phyloP scores from a whole-genome alignment of 208 protist genomes.

The Trypanosomatidae sp. region DNA sequence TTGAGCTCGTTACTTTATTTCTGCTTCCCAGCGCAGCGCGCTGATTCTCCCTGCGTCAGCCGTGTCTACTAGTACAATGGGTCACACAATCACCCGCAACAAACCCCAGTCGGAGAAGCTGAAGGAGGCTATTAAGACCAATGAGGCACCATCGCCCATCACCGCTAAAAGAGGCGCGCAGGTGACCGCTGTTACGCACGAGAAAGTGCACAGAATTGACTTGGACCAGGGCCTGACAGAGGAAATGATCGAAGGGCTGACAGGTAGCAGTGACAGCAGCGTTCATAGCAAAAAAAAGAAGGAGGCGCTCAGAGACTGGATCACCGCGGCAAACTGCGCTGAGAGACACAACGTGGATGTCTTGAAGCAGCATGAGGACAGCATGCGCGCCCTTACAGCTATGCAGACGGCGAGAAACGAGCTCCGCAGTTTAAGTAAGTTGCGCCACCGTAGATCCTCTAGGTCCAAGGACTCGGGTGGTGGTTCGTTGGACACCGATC shows the following conservation, averaged over 20 bases:
- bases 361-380: conserved; percentile 23
- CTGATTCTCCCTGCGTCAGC: not conserved
- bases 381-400: conserved; percentile 25
- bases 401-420: conserved; percentile 1
- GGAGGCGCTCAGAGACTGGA: conserved; percentile 20
- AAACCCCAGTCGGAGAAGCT: not conserved
- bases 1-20: not conserved
- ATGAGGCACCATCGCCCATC: not conserved
- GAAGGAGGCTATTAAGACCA: too few relatives aligned
- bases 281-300: conserved; percentile 1
- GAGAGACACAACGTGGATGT: conserved; percentile 13
- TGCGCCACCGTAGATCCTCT: not conserved
- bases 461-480: not conserved
- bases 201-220: not conserved
- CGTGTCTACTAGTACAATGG: not conserved
- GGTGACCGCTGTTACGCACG: not conserved
- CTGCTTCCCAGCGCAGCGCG: too few relatives aligned
- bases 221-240: conserved; percentile 19
- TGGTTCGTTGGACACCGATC: not conserved
- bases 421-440: not conserved
- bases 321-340: conserved; percentile 13
- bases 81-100: not conserved
- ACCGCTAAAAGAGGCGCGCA: not conserved
- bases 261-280: conserved; percentile 7
- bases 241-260: conserved; percentile 28